phyloP scores from a whole-genome alignment of 148 eudicot genomes.

The Fagopyrum homotropicum region DNA sequence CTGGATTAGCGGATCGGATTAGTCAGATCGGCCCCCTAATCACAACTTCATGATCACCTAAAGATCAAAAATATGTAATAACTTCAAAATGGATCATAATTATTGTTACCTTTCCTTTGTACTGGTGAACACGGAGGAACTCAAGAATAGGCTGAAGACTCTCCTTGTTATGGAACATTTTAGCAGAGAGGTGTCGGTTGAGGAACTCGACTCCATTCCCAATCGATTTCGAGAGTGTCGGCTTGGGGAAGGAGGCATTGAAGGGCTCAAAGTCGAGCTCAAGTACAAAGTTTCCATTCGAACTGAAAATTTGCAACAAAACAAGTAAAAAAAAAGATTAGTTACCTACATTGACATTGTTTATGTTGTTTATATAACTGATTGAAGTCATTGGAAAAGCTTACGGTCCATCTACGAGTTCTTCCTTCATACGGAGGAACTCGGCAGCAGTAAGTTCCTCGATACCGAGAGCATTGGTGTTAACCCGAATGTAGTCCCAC shows the following conservation, averaged over 20 bases:
- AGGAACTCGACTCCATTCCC: constrained; percentile 99
- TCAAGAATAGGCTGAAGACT: constrained; percentile 90
- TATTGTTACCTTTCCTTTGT: constrained; percentile 74
- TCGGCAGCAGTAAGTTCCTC: constrained; percentile 67
- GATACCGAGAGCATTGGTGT: constrained; percentile 49
- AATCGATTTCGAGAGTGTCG: constrained; percentile 89
- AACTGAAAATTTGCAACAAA: constrained; percentile 22
- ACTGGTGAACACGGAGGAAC: constrained; percentile 70
- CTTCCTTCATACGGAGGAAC: constrained; percentile 82
- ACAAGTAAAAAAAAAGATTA: background rate
- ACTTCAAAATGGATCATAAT: background rate
- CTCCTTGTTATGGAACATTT: constrained; percentile 97
- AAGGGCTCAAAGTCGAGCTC: constrained; percentile 96
- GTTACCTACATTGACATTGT: background rate
- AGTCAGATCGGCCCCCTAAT: too few relatives aligned
- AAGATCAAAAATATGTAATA: too few relatives aligned
- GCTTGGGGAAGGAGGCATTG: constrained; percentile 72
- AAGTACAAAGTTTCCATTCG: constrained; percentile 82
- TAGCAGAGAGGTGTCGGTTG: constrained; percentile 93
- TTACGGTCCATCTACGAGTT: constrained; percentile 76
- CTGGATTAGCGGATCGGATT: too few relatives aligned
- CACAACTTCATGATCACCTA: background rate
- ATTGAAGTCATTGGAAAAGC: constrained; percentile 4
- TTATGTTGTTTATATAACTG: background rate
- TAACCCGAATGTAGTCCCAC: constrained; percentile 87